Evolutionary conservation across 495 filamentous ascomycete species (phyloP).

Genomic region (Platismatia glauca): DNA sequence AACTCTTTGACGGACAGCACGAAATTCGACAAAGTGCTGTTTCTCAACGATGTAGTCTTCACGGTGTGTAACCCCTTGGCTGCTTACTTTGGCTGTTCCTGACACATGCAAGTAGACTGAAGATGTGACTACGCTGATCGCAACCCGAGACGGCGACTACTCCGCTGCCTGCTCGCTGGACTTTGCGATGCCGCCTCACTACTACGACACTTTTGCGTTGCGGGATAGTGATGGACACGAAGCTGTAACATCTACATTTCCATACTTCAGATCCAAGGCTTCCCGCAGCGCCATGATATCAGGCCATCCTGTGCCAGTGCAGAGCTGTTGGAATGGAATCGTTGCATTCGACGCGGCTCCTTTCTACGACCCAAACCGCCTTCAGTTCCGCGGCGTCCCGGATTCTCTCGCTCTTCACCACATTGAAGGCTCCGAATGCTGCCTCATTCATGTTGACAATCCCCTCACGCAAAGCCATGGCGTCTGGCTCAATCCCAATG

Average conservation of each 20-base stretch:
- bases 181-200: conserved; percentile 56
- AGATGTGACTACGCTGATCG: conserved; percentile 61
- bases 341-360: conserved; percentile 51
- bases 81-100: conserved; percentile 6
- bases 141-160: conserved; percentile 63
- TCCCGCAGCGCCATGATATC: conserved; percentile 51
- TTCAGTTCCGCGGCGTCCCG: conserved; percentile 61
- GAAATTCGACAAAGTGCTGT: conserved; percentile 60
- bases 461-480: conserved; percentile 43
- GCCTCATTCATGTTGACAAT: conserved; percentile 74
- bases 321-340: conserved; percentile 82
- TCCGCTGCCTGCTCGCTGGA: conserved; percentile 78
- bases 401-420: conserved; percentile 59
- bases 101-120: conserved; percentile 35
- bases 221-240: conserved; percentile 60
- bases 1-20: conserved; percentile 38
- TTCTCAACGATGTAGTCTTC: conserved; percentile 70
- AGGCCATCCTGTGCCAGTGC: conserved; percentile 54
- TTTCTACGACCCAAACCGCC: conserved; percentile 42
- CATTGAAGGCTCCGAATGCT: conserved; percentile 75
- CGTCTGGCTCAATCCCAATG: conserved; percentile 68
- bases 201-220: conserved; percentile 81
- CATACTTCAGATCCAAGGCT: conserved; percentile 58
- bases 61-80: conserved; percentile 36
- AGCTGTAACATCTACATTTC: conserved; percentile 58